Conservation (phyloP, 768 basidiomycete genomes). For the Tubosaeta sp. region DNA sequence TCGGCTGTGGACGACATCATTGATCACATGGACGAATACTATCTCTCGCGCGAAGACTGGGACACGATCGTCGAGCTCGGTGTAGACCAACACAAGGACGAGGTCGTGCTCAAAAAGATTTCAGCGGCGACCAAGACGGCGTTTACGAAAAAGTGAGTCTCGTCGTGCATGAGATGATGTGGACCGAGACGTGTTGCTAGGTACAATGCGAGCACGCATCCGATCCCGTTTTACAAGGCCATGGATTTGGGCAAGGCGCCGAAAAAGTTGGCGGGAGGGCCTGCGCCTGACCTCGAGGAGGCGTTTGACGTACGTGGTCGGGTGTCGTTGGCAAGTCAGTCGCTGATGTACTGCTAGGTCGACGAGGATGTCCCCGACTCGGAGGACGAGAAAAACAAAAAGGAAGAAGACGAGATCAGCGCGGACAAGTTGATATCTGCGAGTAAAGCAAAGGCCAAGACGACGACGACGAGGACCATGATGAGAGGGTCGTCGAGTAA, state of each 20-base stretch:
- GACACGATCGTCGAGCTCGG: constrained; percentile 94
- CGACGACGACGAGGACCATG: not conserved
- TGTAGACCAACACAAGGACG: constrained; percentile 74
- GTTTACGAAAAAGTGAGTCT: constrained; percentile 73
- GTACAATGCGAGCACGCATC: constrained; percentile 87
- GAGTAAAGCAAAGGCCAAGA: constrained; percentile 31
- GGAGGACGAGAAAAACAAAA: constrained; percentile 42
- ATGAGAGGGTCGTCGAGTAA: constrained; percentile 9
- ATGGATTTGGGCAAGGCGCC: constrained; percentile 71
- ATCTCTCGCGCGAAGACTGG: constrained; percentile 92
- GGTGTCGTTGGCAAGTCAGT: not conserved
- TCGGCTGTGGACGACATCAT: constrained; percentile 78
- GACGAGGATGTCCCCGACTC: constrained; percentile 47
- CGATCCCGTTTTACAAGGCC: constrained; percentile 92
- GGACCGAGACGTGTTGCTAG: constrained; percentile 35
- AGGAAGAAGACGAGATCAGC: constrained; percentile 37
- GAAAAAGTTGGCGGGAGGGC: constrained; percentile 73
- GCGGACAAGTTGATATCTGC: constrained; percentile 60
- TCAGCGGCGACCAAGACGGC: constrained; percentile 73
- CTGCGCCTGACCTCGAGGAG: constrained; percentile 89
- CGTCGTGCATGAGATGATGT: not conserved
- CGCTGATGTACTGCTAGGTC: constrained; percentile 28
- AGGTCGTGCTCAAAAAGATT: constrained; percentile 78
- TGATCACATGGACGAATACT: constrained; percentile 90
- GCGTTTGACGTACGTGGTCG: constrained; percentile 65